These are phyloP conservation scores for Pythium oligandrum DNA, from an alignment of 352 stramenopile species.

Conservation along the genomic window DNA sequence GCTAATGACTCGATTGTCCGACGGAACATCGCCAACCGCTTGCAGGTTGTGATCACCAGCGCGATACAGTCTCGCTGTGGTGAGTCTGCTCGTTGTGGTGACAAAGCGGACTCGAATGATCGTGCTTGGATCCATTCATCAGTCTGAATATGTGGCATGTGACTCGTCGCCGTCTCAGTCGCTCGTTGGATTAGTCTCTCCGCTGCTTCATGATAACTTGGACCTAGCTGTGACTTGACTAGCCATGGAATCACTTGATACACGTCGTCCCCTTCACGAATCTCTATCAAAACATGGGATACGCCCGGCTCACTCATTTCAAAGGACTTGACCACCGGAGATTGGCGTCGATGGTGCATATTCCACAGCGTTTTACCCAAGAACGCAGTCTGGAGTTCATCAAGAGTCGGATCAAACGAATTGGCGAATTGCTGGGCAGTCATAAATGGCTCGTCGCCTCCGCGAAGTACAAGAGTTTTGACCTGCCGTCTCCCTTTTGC, in stretches of 20 bases:
- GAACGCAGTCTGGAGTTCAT: constrained; percentile 26
- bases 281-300: constrained; percentile 12
- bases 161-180: too few species aligned
- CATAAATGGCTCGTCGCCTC: constrained; percentile 23
- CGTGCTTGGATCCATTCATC: too few species aligned
- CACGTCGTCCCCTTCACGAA: constrained; percentile 37
- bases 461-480: neutral
- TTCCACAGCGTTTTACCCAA: constrained; percentile 37
- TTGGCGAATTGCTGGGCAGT: constrained; percentile 5
- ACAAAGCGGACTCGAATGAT: too few species aligned
- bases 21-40: constrained; percentile 40
- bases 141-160: too few species aligned
- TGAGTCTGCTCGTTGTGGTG: neutral
- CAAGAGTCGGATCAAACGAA: constrained; percentile 6
- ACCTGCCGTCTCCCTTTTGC: too few species aligned
- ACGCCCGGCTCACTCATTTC: too few species aligned
- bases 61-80: constrained; percentile 21
- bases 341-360: constrained; percentile 16
- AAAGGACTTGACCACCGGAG: constrained; percentile 14
- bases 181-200: too few species aligned
- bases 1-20: constrained; percentile 25
- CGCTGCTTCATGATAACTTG: too few species aligned
- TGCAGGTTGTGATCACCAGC: constrained; percentile 58
- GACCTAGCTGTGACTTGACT: constrained; percentile 2
- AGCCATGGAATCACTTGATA: constrained; percentile 25